phyloP scores from a whole-genome alignment of 2,329 filamentous ascomycete species.

The Lachnellula subtilissima region DNA sequence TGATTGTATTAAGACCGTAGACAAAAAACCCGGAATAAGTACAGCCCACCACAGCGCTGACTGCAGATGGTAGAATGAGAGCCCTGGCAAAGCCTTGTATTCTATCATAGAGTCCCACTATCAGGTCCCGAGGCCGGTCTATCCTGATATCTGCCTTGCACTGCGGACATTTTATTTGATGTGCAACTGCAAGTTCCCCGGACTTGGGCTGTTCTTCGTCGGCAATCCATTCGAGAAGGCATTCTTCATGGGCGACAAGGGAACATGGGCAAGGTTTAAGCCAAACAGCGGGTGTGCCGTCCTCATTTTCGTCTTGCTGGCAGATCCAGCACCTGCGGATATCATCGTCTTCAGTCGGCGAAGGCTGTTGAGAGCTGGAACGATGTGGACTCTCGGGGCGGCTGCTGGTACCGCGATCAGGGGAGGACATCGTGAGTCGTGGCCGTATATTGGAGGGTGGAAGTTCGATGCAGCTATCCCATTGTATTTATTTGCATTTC shows the following conservation, averaged over 20 bases:
- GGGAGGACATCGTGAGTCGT: neutral
- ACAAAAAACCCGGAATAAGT: constrained; percentile 48
- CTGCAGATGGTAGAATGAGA: constrained; percentile 26
- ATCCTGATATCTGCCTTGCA: constrained; percentile 81
- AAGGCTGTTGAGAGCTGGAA: neutral
- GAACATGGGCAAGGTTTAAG: constrained; percentile 87
- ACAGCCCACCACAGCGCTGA: constrained; percentile 34
- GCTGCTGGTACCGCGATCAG: neutral
- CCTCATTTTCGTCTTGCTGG: constrained; percentile 50
- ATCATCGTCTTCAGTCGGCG: neutral
- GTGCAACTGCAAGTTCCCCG: constrained; percentile 44
- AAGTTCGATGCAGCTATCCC: neutral
- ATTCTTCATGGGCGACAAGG: constrained; percentile 83
- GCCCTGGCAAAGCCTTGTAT: constrained; percentile 18
- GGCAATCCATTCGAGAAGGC: constrained; percentile 88
- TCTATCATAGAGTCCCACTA: constrained; percentile 45
- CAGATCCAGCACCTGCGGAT: constrained; percentile 58
- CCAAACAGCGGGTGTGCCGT: constrained; percentile 55
- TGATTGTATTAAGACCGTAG: constrained; percentile 59
- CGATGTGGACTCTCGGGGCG: neutral
- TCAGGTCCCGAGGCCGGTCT: constrained; percentile 65
- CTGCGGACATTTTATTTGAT: constrained; percentile 76
- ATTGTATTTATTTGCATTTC: constrained; percentile 14
- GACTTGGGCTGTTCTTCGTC: constrained; percentile 68
- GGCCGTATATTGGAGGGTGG: neutral